phyloP scores from a whole-genome alignment of 495 filamentous ascomycete species.

The Hypoxylon crocopeplum region DNA sequence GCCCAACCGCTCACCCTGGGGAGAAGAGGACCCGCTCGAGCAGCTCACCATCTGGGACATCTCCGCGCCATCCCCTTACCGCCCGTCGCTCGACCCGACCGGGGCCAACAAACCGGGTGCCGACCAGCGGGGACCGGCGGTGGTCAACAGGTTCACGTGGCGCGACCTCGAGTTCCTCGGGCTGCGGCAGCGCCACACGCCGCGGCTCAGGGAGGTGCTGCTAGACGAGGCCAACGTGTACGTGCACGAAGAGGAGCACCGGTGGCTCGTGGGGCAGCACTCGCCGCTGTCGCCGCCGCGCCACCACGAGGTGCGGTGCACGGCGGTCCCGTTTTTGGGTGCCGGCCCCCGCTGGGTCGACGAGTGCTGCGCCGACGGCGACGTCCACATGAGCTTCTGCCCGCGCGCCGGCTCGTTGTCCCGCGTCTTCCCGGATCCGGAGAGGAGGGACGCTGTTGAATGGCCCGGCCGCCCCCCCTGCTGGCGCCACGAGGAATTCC shows the following conservation, averaged over 20 bases:
- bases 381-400: conserved; percentile 53
- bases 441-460: too few species aligned
- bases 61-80: conserved; percentile 59
- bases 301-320: conserved; percentile 54
- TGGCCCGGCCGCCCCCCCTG: conserved; percentile 56
- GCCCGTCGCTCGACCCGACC: conserved; percentile 61
- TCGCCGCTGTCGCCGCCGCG: conserved; percentile 48
- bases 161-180: conserved; percentile 63
- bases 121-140: conserved; percentile 48
- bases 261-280: conserved; percentile 55
- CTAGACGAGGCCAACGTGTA: conserved; percentile 64
- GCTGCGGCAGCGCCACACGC: conserved; percentile 63
- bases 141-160: conserved; percentile 64
- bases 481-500: conserved; percentile 63
- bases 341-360: conserved; percentile 61
- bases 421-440: background rate
- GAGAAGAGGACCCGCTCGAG: conserved; percentile 67
- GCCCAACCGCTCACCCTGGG: conserved; percentile 64
- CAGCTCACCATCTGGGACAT: conserved; percentile 74
- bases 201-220: conserved; percentile 59
- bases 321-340: conserved; percentile 62
- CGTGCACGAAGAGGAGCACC: conserved; percentile 57
- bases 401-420: conserved; percentile 48
- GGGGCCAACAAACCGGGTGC: conserved; percentile 46
- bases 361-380: conserved; percentile 55